Conservation (phyloP, 768 basidiomycete species). For the Calocera viscosa region DNA sequence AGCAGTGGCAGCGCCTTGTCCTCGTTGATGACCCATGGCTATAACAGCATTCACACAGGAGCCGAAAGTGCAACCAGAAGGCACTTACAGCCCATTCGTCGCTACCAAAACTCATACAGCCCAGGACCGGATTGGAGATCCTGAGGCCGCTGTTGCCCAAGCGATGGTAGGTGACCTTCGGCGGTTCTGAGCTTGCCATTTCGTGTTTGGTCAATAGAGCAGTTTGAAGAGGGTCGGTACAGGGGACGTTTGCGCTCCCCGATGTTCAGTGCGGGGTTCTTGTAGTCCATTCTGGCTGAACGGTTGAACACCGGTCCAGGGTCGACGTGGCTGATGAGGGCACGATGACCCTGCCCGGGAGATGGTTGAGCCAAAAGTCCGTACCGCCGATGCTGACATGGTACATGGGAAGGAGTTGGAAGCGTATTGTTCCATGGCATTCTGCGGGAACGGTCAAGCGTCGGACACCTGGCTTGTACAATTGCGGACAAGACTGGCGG, state of each 20-base stretch:
- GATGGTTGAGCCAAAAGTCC: not conserved
- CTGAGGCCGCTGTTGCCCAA: conserved; percentile 24
- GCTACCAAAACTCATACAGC: conserved; percentile 12
- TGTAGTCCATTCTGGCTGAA: conserved; percentile 7
- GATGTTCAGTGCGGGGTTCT: not conserved
- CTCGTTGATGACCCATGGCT: conserved; percentile 16
- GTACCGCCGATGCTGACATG: no score
- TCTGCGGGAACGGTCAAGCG: no score
- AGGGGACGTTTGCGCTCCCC: not conserved
- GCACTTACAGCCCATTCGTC: not conserved
- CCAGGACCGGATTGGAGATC: conserved; percentile 29
- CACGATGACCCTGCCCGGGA: not conserved
- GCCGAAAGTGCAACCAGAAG: not conserved
- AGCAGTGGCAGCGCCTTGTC: conserved; percentile 26
- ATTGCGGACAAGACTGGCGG: no score
- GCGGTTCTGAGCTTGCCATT: not conserved
- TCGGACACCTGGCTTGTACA: no score
- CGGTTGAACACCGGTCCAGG: not conserved
- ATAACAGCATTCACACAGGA: conserved; percentile 9
- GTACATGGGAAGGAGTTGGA: no score
- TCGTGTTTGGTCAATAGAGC: not conserved
- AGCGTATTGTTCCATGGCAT: no score
- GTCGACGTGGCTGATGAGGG: not conserved
- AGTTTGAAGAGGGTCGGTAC: not conserved
- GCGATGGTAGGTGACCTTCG: conserved; percentile 12